Evolutionary conservation across 2,329 filamentous ascomycete genomes (phyloP).

Genomic region (Aureobasidium sp.): DNA sequence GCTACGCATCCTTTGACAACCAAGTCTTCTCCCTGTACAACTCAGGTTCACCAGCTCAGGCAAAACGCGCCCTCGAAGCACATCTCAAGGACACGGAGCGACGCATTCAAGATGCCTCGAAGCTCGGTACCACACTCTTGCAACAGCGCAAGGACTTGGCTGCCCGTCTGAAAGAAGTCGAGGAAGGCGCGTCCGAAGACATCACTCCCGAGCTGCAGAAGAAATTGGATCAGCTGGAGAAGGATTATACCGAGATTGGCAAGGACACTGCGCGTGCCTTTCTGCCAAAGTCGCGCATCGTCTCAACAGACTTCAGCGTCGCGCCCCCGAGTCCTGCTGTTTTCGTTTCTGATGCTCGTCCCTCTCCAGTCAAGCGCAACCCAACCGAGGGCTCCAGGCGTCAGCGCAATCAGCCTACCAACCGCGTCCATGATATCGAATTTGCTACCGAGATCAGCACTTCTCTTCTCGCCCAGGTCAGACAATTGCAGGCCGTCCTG

Average conservation of each 20-base stretch:
- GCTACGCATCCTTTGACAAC: slow-evolving; percentile 77
- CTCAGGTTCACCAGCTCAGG: slow-evolving; percentile 71
- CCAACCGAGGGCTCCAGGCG: slow-evolving; percentile 72
- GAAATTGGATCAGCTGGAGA: slow-evolving; percentile 80
- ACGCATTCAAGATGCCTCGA: slow-evolving; percentile 83
- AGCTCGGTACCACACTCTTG: slow-evolving; percentile 78
- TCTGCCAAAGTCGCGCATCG: slow-evolving; percentile 68
- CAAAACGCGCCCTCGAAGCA: slow-evolving; percentile 80
- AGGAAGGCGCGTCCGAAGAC: slow-evolving; percentile 65
- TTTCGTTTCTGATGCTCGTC: slow-evolving; percentile 69
- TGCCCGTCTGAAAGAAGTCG: slow-evolving; percentile 76
- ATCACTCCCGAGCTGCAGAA: slow-evolving; percentile 75
- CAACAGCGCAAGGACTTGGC: slow-evolving; percentile 78
- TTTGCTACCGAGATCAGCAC: slow-evolving; percentile 98
- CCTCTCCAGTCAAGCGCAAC: slow-evolving; percentile 67
- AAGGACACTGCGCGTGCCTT: slow-evolving; percentile 84
- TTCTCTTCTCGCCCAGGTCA: slow-evolving; percentile 86
- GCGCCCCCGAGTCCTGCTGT: slow-evolving; percentile 25
- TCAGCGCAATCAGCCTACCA: slow-evolving; percentile 81
- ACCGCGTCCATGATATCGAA: slow-evolving; percentile 88
- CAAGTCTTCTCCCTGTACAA: slow-evolving; percentile 72
- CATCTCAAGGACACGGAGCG: slow-evolving; percentile 90
- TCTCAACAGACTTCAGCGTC: slow-evolving; percentile 22
- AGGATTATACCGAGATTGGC: slow-evolving; percentile 90
- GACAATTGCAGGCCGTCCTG: slow-evolving; percentile 77